phyloP scores from a whole-genome alignment of 805 yeast species.

The Teunomyces stri region DNA sequence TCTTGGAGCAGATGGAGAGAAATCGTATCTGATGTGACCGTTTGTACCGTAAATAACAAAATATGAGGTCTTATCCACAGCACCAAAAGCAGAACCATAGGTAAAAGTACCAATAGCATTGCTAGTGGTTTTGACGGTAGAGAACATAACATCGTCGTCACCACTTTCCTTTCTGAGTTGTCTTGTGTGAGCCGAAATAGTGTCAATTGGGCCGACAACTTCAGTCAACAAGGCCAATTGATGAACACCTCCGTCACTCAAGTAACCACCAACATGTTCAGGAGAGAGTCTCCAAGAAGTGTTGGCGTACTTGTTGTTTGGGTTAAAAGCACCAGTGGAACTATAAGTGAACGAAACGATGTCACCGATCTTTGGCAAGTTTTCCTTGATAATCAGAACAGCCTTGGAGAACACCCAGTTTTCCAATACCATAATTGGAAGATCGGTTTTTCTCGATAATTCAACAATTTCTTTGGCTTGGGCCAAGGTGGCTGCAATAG shows the following conservation, averaged over 20 bases:
- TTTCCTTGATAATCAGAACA: conserved; percentile 51
- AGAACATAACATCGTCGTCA: conserved; percentile 73
- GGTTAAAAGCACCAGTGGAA: conserved; percentile 71
- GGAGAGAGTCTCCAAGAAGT: conserved; percentile 91
- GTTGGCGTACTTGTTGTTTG: conserved; percentile 54
- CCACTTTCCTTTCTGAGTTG: conserved; percentile 81
- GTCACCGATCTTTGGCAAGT: conserved; percentile 71
- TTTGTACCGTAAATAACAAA: conserved; percentile 75
- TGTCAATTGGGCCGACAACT: conserved; percentile 69
- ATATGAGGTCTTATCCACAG: conserved; percentile 63
- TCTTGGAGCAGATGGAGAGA: conserved; percentile 46
- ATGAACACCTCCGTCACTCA: conserved; percentile 96
- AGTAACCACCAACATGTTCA: conserved; percentile 87
- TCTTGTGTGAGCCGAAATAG: conserved; percentile 71
- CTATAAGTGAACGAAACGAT: conserved; percentile 67
- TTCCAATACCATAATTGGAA: conserved; percentile 78
- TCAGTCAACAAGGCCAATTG: conserved; percentile 85
- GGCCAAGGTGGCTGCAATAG: conserved; percentile 79
- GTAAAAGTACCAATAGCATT: conserved; percentile 81
- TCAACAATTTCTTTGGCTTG: conserved; percentile 81
- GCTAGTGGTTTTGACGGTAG: conserved; percentile 59
- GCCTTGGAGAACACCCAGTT: conserved; percentile 78
- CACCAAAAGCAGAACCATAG: conserved; percentile 85
- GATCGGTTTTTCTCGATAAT: conserved; percentile 54
- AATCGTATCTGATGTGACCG: conserved; percentile 72